A percentile compares a stretch with the other conserved stretches of the same genome.
These are phyloP conservation scores for Phalaenopsis aphrodite DNA, from an alignment of 106 monocot species.

Conservation along the genomic window DNA sequence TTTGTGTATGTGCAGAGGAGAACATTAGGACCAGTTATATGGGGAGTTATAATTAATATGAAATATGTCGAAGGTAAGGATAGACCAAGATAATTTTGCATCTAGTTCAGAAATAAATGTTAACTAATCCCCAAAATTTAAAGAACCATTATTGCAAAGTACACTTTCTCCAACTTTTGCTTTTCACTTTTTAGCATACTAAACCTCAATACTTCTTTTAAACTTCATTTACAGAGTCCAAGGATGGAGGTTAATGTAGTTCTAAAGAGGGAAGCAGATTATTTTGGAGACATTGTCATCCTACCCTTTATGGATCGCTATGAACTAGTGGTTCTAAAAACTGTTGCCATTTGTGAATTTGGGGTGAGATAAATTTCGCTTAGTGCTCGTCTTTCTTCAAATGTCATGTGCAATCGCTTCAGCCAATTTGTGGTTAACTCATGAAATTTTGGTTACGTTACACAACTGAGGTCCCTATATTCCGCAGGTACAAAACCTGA, in stretches of 20 bases:
- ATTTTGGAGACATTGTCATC: conserved; percentile 84
- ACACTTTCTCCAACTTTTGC: background rate
- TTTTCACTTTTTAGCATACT: background rate
- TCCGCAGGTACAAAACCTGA: background rate
- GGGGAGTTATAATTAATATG: too few species aligned
- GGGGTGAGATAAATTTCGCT: conserved; percentile 13
- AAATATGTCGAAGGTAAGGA: too few species aligned
- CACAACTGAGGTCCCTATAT: background rate
- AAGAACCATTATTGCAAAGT: background rate
- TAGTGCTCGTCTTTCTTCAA: background rate
- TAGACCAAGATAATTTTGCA: too few species aligned
- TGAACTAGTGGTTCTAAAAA: conserved; percentile 95
- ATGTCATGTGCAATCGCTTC: background rate
- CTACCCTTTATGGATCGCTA: conserved; percentile 95
- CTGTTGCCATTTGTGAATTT: conserved; percentile 84
- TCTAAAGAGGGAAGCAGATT: conserved; percentile 86
- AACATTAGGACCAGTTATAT: too few species aligned
- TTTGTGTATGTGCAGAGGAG: too few species aligned
- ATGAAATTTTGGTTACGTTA: background rate
- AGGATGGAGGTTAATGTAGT: conserved; percentile 84
- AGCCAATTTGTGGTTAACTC: background rate
- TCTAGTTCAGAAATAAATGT: too few species aligned
- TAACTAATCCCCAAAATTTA: background rate
- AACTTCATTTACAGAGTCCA: conserved; percentile 41
- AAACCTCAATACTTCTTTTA: background rate